Base-by-base conservation (phyloP, 441 rosid species). In the Adansonia gregorii region DNA sequence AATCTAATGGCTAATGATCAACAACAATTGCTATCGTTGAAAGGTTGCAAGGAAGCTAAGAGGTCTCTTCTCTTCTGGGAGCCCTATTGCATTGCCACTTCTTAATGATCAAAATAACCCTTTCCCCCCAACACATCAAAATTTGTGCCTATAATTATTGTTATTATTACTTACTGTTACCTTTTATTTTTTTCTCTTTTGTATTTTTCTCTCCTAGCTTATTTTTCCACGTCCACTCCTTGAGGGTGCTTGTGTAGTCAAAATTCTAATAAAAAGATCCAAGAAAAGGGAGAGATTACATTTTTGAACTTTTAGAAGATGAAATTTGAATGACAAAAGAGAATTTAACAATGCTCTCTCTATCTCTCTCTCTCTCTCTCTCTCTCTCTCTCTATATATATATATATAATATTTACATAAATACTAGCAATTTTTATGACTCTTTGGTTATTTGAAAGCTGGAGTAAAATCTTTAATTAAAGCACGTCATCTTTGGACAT, bases 51-150 rank as follows among this genome's bases (percentile, higher is more conserved):
- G 73, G 92, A 92, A 56, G 81, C 82, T 1, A 86, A 89, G 85
- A 90, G 95, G 83, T 88, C 97, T 10, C 91, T 89, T 72, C 73
- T 85, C 76, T 83, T 88, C 24, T 61, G 85, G 82, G 95, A 91
- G 76, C 80, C 89, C 0, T 67, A 80, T 39, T 93, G 98, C 93
- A 91, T 93, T 79, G 95, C 98, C 76, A 93, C 95, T 43, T 89
- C 91, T 78, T 88, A 79, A 83, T 65, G 15, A 78, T 51, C 66
- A 64, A 41, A 15, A 11, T 12, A 19, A 11, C 72, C 12, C 5
- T 43, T 35, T 24, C 8, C 24, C 27, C 67, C 45, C 55, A 5
- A 43, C 39, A 68, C 14, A 68, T 63, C 17, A 41, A 3, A 27
- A 58, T 31, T 75, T 66, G 41, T 76, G 46, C 39, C 54, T 54